Evolutionary conservation across 108 stramenopile species (phyloP).

Genomic region (Skeletonema tropicum): DNA sequence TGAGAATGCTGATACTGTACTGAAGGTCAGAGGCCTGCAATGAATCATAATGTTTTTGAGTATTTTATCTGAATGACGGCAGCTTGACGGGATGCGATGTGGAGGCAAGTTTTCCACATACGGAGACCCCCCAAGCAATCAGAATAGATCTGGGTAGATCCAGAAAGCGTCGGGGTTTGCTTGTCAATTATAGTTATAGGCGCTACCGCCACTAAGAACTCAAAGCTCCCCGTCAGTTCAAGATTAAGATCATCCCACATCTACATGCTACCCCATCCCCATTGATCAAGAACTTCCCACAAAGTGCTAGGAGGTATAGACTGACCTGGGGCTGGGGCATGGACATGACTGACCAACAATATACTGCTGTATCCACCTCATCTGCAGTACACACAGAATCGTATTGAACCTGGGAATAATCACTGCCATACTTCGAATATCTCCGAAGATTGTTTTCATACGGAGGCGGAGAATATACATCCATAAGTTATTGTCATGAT

Average conservation of each 20-base stretch:
- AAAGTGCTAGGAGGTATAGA: not conserved
- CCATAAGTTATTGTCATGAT: not conserved
- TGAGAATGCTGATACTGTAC: not conserved
- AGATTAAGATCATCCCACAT: no score
- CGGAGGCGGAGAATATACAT: not conserved
- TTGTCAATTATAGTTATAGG: no score
- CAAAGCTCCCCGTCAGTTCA: no score
- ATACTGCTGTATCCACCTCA: no score
- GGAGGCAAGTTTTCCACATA: not conserved
- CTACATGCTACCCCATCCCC: no score
- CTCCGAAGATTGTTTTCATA: not conserved
- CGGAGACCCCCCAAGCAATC: constrained; percentile 27
- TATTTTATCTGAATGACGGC: constrained; percentile 20
- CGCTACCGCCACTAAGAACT: no score
- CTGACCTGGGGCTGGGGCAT: no score
- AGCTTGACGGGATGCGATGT: constrained; percentile 7
- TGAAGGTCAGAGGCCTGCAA: constrained; percentile 16
- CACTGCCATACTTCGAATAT: not conserved
- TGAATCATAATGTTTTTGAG: constrained; percentile 20
- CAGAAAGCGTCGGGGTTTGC: not conserved
- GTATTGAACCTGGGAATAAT: not conserved
- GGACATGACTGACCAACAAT: no score
- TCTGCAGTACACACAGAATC: no score
- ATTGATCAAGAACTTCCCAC: constrained; percentile 1
- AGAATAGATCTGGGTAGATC: constrained; percentile 16